These are phyloP conservation scores for Trametopsis cervina DNA, from an alignment of 768 basidiomycete genomes.

Conservation along the genomic window DNA sequence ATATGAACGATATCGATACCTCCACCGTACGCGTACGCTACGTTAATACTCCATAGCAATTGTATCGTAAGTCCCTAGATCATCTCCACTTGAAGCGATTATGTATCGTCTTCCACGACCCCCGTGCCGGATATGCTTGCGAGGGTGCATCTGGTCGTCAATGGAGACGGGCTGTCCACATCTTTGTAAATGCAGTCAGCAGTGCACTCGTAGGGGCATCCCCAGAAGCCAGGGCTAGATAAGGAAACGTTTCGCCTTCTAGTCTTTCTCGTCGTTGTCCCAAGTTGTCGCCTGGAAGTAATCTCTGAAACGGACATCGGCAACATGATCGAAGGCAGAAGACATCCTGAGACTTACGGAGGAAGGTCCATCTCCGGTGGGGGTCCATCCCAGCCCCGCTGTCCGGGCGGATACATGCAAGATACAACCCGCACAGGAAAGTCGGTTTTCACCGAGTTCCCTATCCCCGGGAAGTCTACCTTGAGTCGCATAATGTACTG, in stretches of 20 bases:
- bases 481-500: constrained; percentile 14
- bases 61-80: too few relatives aligned
- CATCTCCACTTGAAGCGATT: too few relatives aligned
- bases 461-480: constrained; percentile 17
- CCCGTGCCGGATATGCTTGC: too few relatives aligned
- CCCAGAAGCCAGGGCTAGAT: too few relatives aligned
- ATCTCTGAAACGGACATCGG: not conserved
- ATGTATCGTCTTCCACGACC: too few relatives aligned
- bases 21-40: not conserved
- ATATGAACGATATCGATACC: constrained; percentile 12
- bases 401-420: constrained; percentile 7
- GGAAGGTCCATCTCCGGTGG: constrained; percentile 12
- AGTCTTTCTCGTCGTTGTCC: not conserved
- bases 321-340: not conserved
- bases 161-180: too few relatives aligned
- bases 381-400: constrained; percentile 6
- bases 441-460: constrained; percentile 14
- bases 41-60: too few relatives aligned
- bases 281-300: not conserved
- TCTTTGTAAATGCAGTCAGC: too few relatives aligned
- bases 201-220: too few relatives aligned
- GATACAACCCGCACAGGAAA: constrained; percentile 15
- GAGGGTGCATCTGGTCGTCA: too few relatives aligned
- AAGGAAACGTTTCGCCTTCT: too few relatives aligned
- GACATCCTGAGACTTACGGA: constrained; percentile 8